phyloP scores from a whole-genome alignment of 306 rosid genomes.

The Rosa lucieae region DNA sequence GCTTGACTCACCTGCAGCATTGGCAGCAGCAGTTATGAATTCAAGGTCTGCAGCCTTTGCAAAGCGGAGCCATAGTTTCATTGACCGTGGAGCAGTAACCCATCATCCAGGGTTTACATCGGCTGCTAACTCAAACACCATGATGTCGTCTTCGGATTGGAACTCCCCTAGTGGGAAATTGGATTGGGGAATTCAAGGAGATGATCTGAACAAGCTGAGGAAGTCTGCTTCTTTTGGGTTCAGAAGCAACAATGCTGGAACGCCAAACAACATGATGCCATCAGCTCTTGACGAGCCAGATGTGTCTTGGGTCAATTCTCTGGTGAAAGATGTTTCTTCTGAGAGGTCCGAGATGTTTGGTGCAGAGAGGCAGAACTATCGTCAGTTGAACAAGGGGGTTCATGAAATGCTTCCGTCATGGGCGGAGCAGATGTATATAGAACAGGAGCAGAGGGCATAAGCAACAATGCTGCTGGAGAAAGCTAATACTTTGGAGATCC shows the following conservation, averaged over 20 bases:
- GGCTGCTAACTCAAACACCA: constrained; percentile 52
- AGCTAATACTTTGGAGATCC: constrained; percentile 43
- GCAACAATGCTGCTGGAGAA: constrained; percentile 42
- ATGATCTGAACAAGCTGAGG: constrained; percentile 82
- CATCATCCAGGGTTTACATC: constrained; percentile 50
- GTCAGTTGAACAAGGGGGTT: constrained; percentile 52
- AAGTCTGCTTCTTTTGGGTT: constrained; percentile 93
- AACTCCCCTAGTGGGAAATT: constrained; percentile 77
- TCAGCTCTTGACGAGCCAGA: constrained; percentile 69
- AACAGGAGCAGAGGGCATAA: constrained; percentile 93
- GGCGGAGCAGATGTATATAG: constrained; percentile 89
- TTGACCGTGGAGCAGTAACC: constrained; percentile 69
- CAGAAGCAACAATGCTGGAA: constrained; percentile 49
- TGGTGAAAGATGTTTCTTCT: constrained; percentile 76
- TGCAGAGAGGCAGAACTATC: constrained; percentile 51
- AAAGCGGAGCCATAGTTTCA: constrained; percentile 94
- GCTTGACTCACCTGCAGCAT: constrained; percentile 74
- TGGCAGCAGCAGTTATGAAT: constrained; percentile 95
- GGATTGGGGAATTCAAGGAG: constrained; percentile 91
- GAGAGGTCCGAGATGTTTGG: constrained; percentile 44
- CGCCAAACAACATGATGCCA: constrained; percentile 25
- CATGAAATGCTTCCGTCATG: constrained; percentile 72
- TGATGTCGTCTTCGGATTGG: constrained; percentile 84
- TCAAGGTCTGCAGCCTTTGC: constrained; percentile 87
- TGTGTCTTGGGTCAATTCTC: constrained; percentile 91